Conservation (phyloP, 306 rosid genomes). For the Quercus gilva region DNA sequence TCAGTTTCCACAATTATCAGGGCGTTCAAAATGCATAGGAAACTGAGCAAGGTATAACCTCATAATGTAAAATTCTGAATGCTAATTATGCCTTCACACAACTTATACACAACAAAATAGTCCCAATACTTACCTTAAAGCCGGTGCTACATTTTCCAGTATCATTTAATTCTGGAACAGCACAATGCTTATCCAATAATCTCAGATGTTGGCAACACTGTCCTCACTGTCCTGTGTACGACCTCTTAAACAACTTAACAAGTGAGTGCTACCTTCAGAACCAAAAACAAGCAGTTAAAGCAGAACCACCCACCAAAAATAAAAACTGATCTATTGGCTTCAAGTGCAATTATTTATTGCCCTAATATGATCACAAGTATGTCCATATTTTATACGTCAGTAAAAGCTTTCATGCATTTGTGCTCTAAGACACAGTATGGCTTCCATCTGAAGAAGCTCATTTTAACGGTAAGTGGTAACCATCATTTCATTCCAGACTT, state of each 20-base stretch:
- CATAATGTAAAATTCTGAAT: not conserved
- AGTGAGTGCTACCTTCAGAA: slow-evolving; percentile 59
- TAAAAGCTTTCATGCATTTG: not conserved
- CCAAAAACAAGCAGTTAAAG: slow-evolving; percentile 24
- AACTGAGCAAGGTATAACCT: slow-evolving; percentile 3
- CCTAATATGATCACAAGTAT: not conserved
- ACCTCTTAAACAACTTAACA: slow-evolving; percentile 52
- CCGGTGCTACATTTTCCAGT: slow-evolving; percentile 26
- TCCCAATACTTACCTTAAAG: slow-evolving; percentile 40
- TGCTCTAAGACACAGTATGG: not conserved
- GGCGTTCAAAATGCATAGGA: not conserved
- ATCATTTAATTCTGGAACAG: slow-evolving; percentile 28
- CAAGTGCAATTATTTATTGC: not conserved
- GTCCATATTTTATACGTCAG: not conserved
- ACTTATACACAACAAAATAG: slow-evolving; percentile 12
- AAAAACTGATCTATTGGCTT: not conserved
- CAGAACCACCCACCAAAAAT: not conserved
- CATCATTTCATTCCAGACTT: not conserved
- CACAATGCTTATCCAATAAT: slow-evolving; percentile 78
- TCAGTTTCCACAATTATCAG: slow-evolving; percentile 10
- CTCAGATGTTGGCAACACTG: slow-evolving; percentile 45
- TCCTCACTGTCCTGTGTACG: slow-evolving; percentile 57
- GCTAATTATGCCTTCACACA: slow-evolving; percentile 9
- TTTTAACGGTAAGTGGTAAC: not conserved
- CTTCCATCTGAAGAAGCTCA: slow-evolving; percentile 1